phyloP scores from a whole-genome alignment of 2,329 filamentous ascomycete species.

The Grosmannia huntii region DNA sequence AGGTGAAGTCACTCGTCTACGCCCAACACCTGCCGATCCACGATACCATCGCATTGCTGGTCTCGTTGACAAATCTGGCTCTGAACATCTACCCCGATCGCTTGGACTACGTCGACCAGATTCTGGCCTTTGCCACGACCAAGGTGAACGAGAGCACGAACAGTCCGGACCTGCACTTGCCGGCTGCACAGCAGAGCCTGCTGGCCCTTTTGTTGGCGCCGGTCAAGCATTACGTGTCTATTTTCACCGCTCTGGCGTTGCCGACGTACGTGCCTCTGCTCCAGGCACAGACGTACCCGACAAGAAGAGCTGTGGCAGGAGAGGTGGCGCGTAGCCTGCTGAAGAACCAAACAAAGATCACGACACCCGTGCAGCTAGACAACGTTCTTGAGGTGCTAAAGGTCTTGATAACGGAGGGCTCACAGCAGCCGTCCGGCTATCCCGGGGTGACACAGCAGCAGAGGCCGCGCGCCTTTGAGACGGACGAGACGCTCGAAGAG shows the following conservation, averaged over 20 bases:
- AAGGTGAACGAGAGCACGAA: constrained; percentile 86
- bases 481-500: constrained; percentile 94
- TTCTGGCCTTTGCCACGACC: constrained; percentile 73
- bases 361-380: constrained; percentile 66
- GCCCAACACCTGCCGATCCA: constrained; percentile 84
- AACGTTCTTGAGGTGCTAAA: constrained; percentile 80
- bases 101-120: constrained; percentile 90
- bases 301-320: constrained; percentile 77
- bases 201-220: constrained; percentile 84
- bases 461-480: constrained; percentile 57
- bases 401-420: constrained; percentile 87
- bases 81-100: constrained; percentile 90
- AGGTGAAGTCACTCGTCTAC: constrained; percentile 87
- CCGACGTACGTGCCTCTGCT: constrained; percentile 85
- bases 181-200: constrained; percentile 75
- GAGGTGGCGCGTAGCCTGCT: constrained; percentile 77
- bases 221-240: constrained; percentile 76
- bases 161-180: constrained; percentile 87
- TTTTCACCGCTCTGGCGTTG: constrained; percentile 90
- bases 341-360: constrained; percentile 67
- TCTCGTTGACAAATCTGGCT: constrained; percentile 87
- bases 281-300: constrained; percentile 85
- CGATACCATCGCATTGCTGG: constrained; percentile 84
- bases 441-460: constrained; percentile 67
- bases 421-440: constrained; percentile 72